These are phyloP conservation scores for Pythium oligandrum DNA, from an alignment of 352 stramenopile genomes.

Conservation along the genomic window DNA sequence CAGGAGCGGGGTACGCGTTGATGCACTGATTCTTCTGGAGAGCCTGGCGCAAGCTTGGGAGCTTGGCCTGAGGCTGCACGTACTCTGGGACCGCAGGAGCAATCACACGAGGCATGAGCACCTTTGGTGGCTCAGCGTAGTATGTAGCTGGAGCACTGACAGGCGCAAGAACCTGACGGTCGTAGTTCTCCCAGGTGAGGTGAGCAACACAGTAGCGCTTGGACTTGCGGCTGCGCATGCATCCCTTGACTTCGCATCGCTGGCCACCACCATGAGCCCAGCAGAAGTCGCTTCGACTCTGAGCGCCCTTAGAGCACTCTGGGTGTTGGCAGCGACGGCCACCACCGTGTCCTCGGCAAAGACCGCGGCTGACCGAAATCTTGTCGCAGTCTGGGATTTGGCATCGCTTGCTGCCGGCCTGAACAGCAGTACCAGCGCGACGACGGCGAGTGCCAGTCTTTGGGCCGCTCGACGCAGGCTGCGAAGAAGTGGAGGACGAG, in stretches of 20 bases:
- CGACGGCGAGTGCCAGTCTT: constrained; percentile 21
- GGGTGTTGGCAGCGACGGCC: constrained; percentile 45
- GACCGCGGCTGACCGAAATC: constrained; percentile 51
- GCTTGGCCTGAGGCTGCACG: constrained; percentile 9
- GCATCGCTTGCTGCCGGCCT: constrained; percentile 51
- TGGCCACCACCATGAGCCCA: constrained; percentile 61
- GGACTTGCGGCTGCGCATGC: constrained; percentile 56
- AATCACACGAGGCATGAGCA: background rate
- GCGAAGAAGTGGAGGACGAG: background rate
- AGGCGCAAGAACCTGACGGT: background rate
- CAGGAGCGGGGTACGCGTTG: too few relatives aligned
- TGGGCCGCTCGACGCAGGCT: background rate
- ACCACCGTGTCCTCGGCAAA: constrained; percentile 57
- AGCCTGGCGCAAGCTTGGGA: constrained; percentile 42
- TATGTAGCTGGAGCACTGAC: background rate
- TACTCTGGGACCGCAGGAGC: background rate
- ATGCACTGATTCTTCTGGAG: constrained; percentile 26
- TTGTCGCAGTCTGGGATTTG: constrained; percentile 47
- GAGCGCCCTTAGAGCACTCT: constrained; percentile 45
- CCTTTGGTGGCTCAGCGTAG: constrained; percentile 1
- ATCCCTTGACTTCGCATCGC: constrained; percentile 53
- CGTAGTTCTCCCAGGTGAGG: constrained; percentile 32
- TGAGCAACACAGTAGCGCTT: constrained; percentile 62
- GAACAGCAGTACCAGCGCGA: constrained; percentile 19
- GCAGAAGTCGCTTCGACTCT: constrained; percentile 57